Conservation (phyloP, 148 eudicot genomes). For the Silene latifolia region DNA sequence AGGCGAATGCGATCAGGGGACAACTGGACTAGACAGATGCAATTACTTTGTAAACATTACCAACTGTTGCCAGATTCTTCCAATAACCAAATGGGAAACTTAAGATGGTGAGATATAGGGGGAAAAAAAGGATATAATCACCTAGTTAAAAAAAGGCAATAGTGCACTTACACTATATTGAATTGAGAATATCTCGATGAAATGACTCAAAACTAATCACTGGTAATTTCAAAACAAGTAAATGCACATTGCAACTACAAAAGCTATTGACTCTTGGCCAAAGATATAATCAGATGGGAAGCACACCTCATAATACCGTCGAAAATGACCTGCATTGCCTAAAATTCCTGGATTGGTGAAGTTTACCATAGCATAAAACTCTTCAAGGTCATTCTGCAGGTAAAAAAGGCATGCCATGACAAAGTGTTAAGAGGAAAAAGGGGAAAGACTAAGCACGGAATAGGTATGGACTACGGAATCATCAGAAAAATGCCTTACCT, state of each 20-base stretch:
- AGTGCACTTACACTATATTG: neutral
- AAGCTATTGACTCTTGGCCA: neutral
- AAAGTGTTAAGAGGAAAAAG: neutral
- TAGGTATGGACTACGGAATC: constrained; percentile 5
- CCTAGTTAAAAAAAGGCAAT: neutral
- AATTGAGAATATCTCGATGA: neutral
- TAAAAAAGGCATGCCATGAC: neutral
- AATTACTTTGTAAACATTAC: neutral
- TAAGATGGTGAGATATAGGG: neutral
- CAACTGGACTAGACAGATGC: neutral
- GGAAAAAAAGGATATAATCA: neutral
- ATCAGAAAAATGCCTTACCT: constrained; percentile 45
- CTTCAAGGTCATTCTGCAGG: constrained; percentile 90
- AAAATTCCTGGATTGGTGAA: constrained; percentile 94
- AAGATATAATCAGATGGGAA: constrained; percentile 18
- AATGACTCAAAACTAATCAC: constrained; percentile 4
- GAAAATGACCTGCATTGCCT: constrained; percentile 87
- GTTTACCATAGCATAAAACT: constrained; percentile 94
- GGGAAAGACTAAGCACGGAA: constrained; percentile 8
- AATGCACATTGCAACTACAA: constrained; percentile 1
- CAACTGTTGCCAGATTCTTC: neutral
- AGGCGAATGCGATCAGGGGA: neutral
- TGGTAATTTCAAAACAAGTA: neutral
- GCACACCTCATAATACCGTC: constrained; percentile 86
- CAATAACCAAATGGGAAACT: neutral